These are phyloP conservation scores for Pisolithus orientalis DNA, from an alignment of 768 basidiomycete species.

Conservation along the genomic window DNA sequence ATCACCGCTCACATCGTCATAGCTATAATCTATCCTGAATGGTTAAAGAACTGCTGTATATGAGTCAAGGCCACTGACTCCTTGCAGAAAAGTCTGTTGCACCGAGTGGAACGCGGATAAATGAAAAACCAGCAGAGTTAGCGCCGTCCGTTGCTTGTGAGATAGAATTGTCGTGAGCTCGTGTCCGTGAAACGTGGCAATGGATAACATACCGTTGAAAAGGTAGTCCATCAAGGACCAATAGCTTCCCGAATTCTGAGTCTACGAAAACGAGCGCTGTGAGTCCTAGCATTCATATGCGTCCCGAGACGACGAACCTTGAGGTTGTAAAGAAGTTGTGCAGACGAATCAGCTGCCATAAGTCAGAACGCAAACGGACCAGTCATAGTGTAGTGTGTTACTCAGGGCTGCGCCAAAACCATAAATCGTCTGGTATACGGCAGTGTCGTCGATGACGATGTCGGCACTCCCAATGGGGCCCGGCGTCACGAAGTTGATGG, in stretches of 20 bases:
- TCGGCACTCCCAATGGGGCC: conserved; percentile 53
- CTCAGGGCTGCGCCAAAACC: conserved; percentile 68
- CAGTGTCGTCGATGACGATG: conserved; percentile 52
- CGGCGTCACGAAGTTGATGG: conserved; percentile 34
- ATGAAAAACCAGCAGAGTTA: conserved; percentile 60
- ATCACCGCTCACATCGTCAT: conserved; percentile 59
- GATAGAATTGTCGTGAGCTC: no score
- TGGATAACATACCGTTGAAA: conserved; percentile 35
- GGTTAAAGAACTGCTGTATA: background rate
- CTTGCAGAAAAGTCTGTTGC: conserved; percentile 66
- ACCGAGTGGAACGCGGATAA: conserved; percentile 64
- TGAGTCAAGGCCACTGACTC: conserved; percentile 30
- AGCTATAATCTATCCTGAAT: conserved; percentile 47
- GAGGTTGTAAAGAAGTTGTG: conserved; percentile 50
- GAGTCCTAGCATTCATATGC: background rate
- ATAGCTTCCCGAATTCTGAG: conserved; percentile 49
- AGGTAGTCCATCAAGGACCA: conserved; percentile 51
- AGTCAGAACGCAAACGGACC: conserved; percentile 1
- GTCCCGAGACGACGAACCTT: conserved; percentile 39
- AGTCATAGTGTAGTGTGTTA: conserved; percentile 19
- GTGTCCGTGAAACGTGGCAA: no score
- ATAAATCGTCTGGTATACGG: conserved; percentile 53
- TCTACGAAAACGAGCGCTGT: conserved; percentile 25
- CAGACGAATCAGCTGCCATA: conserved; percentile 62
- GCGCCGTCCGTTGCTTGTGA: conserved; percentile 48